Evolutionary conservation across 805 yeast species (phyloP).

Genomic region (Saccharomycopsis sp.): DNA sequence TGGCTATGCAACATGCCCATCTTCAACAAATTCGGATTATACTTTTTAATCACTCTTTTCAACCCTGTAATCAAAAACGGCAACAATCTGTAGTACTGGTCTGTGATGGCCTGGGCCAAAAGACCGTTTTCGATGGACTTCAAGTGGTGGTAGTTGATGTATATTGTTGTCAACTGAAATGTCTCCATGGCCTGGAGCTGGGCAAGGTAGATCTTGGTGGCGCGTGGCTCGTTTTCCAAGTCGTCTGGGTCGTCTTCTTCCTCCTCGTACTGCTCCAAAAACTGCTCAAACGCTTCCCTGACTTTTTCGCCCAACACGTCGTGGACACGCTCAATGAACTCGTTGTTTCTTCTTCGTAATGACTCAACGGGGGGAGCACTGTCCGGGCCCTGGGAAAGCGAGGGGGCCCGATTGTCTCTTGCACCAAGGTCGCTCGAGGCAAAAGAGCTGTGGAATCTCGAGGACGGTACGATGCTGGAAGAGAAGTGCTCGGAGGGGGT

Average conservation of each 20-base stretch:
- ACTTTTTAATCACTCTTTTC: constrained; percentile 57
- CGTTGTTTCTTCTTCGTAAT: constrained; percentile 45
- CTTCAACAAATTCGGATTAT: constrained; percentile 64
- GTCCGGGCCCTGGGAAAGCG: constrained; percentile 8
- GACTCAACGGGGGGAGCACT: constrained; percentile 16
- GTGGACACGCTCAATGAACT: constrained; percentile 73
- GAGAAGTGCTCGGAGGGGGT: constrained; percentile 15
- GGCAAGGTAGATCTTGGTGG: constrained; percentile 58
- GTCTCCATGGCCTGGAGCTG: constrained; percentile 76
- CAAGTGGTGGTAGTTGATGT: constrained; percentile 78
- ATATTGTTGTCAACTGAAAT: constrained; percentile 67
- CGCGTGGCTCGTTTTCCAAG: constrained; percentile 32
- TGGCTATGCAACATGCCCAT: constrained; percentile 29
- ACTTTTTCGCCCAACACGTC: constrained; percentile 94
- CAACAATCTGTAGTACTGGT: constrained; percentile 85
- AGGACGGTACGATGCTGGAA: constrained; percentile 17
- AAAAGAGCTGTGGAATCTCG: constrained; percentile 18
- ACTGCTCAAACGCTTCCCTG: constrained; percentile 80
- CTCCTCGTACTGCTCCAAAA: constrained; percentile 53
- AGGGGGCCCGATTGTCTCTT: too few species aligned
- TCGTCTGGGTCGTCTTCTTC: constrained; percentile 26
- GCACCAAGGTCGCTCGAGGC: constrained; percentile 14
- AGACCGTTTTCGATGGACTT: constrained; percentile 73
- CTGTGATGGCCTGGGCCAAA: constrained; percentile 78
- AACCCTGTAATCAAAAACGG: constrained; percentile 78